These are phyloP conservation scores for Leccinum fibrillosum DNA, from an alignment of 768 basidiomycete genomes.

Conservation along the genomic window DNA sequence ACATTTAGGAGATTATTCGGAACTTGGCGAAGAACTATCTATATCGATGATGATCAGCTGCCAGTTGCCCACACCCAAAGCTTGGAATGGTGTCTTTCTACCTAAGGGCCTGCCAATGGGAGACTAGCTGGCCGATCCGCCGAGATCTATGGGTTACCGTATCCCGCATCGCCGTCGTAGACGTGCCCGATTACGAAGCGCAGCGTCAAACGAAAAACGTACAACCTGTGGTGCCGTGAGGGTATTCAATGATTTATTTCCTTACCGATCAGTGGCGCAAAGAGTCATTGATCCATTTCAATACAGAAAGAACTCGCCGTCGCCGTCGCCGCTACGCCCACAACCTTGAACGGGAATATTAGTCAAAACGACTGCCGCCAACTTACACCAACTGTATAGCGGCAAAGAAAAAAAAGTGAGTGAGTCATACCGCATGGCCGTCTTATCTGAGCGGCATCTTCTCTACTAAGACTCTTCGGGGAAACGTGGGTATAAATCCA, in stretches of 20 bases:
- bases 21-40: not conserved
- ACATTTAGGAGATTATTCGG: not conserved
- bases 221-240: not conserved
- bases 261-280: constrained; percentile 6
- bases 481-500: not conserved
- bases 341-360: not conserved
- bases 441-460: not conserved
- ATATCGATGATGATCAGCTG: not conserved
- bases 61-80: not conserved
- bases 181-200: not conserved
- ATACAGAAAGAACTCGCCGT: not conserved
- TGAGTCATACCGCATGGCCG: not conserved
- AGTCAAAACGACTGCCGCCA: not conserved
- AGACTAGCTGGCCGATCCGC: not conserved
- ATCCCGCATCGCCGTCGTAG: constrained; percentile 3
- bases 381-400: not conserved
- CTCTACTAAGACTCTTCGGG: not conserved
- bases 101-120: not conserved
- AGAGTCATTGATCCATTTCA: not conserved
- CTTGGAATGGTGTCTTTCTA: not conserved
- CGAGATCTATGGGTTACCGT: not conserved
- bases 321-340: constrained; percentile 3
- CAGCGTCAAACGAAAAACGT: not conserved
- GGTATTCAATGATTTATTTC: constrained; percentile 1
- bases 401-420: not conserved